These are phyloP conservation scores for Globisporangium apiculatum DNA, from an alignment of 352 stramenopile genomes.

Conservation along the genomic window DNA sequence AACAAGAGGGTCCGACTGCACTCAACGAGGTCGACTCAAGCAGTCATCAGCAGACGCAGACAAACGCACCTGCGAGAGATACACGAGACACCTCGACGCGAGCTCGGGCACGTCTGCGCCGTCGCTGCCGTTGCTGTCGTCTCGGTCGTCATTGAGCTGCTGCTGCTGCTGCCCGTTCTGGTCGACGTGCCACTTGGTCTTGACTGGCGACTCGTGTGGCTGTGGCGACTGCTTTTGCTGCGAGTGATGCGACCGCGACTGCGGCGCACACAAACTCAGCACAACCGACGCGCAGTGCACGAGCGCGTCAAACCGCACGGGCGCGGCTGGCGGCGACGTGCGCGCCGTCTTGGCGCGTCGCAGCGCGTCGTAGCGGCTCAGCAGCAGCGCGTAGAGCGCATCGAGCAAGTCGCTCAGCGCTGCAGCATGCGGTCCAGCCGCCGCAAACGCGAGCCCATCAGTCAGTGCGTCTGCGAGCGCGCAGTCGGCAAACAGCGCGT, in stretches of 20 bases:
- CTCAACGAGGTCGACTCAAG: too few species aligned
- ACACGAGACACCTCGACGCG: conserved; percentile 49
- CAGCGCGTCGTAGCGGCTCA: conserved; percentile 23
- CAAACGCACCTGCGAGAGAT: conserved; percentile 46
- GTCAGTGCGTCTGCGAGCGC: conserved; percentile 16
- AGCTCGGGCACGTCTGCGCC: conserved; percentile 26
- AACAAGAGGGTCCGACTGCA: too few species aligned
- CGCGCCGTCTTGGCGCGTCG: conserved; percentile 13
- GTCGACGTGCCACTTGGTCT: not conserved
- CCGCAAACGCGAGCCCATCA: not conserved
- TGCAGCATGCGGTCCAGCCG: not conserved
- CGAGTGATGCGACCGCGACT: not conserved
- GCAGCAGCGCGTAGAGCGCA: conserved; percentile 29
- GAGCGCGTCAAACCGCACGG: conserved; percentile 23
- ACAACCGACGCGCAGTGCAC: conserved; percentile 22
- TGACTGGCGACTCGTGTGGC: conserved; percentile 8
- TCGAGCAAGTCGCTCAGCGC: conserved; percentile 24
- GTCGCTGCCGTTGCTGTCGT: not conserved
- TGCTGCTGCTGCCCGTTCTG: not conserved
- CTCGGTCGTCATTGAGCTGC: not conserved
- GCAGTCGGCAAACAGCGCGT: conserved; percentile 17
- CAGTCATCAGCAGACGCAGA: not conserved
- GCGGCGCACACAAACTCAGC: conserved; percentile 26
- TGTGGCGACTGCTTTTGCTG: conserved; percentile 8
- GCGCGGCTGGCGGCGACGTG: not conserved